Conservation (phyloP, 2,329 filamentous ascomycete species). For the Drechslerella dactyloides region DNA sequence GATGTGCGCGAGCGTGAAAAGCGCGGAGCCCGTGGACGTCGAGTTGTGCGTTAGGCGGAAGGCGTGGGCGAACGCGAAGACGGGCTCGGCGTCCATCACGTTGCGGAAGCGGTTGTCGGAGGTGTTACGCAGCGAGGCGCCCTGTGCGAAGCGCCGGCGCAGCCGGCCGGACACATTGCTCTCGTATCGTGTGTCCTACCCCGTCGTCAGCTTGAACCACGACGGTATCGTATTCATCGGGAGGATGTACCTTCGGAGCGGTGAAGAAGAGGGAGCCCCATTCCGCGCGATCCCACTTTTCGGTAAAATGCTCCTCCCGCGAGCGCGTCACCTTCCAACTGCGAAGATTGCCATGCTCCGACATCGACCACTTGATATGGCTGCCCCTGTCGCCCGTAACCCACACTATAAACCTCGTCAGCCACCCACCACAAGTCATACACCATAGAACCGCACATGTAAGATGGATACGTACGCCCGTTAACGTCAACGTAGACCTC, state of each 20-base stretch:
- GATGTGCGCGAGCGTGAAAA: conserved; percentile 78
- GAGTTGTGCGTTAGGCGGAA: conserved; percentile 63
- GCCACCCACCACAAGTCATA: conserved; percentile 53
- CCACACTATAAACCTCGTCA: conserved; percentile 65
- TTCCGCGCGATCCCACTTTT: conserved; percentile 75
- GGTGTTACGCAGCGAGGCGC: conserved; percentile 69
- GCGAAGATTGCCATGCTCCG: conserved; percentile 64
- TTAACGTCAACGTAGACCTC: conserved; percentile 73
- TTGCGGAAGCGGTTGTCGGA: conserved; percentile 71
- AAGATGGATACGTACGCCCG: no score
- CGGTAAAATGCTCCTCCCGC: conserved; percentile 73
- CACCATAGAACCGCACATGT: conserved; percentile 12
- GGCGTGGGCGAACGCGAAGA: conserved; percentile 77
- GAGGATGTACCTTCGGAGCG: conserved; percentile 64
- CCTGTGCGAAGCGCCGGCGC: conserved; percentile 72
- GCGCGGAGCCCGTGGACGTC: conserved; percentile 56
- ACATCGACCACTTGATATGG: conserved; percentile 73
- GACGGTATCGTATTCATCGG: not conserved
- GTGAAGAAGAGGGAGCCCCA: conserved; percentile 84
- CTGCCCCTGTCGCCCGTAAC: conserved; percentile 76
- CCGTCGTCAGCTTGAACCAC: conserved; percentile 7
- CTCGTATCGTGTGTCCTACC: conserved; percentile 69
- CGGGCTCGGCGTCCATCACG: conserved; percentile 78
- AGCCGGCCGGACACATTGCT: conserved; percentile 71
- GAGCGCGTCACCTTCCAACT: conserved; percentile 70